Evolutionary conservation across 129 eudicot species (phyloP).

Genomic region (Tagetes patula): DNA sequence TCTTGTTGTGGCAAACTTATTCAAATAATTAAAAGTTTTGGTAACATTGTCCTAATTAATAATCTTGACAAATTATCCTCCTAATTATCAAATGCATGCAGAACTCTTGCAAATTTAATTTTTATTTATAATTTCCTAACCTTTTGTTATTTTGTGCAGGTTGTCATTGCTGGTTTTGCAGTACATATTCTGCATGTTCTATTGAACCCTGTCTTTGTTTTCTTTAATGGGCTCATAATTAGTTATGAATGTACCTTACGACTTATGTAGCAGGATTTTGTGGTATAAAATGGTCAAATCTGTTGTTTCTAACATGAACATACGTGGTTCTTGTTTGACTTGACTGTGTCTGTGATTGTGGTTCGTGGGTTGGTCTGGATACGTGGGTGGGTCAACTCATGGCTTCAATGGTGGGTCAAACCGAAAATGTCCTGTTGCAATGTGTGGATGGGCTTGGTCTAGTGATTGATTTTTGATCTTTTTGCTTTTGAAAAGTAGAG

Average conservation of each 20-base stretch:
- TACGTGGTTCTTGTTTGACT: background rate
- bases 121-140: background rate
- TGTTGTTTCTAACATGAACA: background rate
- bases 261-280: constrained; percentile 11
- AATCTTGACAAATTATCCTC: background rate
- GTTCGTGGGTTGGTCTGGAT: background rate
- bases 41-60: no score
- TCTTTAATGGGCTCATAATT: constrained; percentile 2
- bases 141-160: constrained; percentile 23
- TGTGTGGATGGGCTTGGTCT: background rate
- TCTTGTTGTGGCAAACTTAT: background rate
- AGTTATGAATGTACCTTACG: constrained; percentile 4
- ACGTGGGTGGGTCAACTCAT: background rate
- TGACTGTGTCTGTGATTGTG: background rate
- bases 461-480: background rate
- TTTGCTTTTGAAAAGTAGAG: background rate
- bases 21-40: background rate
- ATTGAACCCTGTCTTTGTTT: constrained; percentile 13
- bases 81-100: background rate
- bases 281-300: background rate
- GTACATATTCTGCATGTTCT: constrained; percentile 15
- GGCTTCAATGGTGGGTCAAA: background rate
- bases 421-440: background rate
- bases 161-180: constrained; percentile 23
- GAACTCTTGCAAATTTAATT: background rate